phyloP scores from a whole-genome alignment of 2,329 filamentous ascomycete genomes.

The Penicillium sp. region DNA sequence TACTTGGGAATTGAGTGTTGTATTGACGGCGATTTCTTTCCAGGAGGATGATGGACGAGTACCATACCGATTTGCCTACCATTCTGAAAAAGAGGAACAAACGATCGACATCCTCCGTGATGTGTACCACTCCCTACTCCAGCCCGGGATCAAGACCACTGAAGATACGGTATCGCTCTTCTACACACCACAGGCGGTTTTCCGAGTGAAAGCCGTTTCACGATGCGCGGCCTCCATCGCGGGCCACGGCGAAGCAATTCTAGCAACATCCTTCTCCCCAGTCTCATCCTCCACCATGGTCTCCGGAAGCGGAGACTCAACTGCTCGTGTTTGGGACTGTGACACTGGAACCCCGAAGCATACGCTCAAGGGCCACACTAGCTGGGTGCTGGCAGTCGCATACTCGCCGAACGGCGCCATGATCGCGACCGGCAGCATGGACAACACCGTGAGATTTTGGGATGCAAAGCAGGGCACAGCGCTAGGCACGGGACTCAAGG shows the following conservation, averaged over 20 bases:
- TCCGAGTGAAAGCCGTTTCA: slow-evolving; percentile 83
- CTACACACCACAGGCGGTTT: slow-evolving; percentile 78
- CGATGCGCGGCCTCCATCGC: slow-evolving; percentile 79
- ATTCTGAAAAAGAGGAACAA: slow-evolving; percentile 33
- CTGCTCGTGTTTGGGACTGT: slow-evolving; percentile 86
- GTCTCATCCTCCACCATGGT: slow-evolving; percentile 66
- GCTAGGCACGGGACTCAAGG: slow-evolving; percentile 63
- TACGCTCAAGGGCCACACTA: slow-evolving; percentile 77
- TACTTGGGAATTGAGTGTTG: slow-evolving; percentile 2
- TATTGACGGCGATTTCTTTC: slow-evolving; percentile 2
- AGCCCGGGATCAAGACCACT: slow-evolving; percentile 46
- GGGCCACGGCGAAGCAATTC: slow-evolving; percentile 84
- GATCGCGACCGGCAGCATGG: slow-evolving; percentile 84
- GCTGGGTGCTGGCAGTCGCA: slow-evolving; percentile 79
- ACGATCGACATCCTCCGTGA: slow-evolving; percentile 41
- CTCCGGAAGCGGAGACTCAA: slow-evolving; percentile 83
- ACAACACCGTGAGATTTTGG: slow-evolving; percentile 85
- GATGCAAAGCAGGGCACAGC: slow-evolving; percentile 71
- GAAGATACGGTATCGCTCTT: slow-evolving; percentile 56
- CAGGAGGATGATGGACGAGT: slow-evolving; percentile 53
- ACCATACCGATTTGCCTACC: slow-evolving; percentile 59
- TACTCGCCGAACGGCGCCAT: slow-evolving; percentile 77
- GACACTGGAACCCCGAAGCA: slow-evolving; percentile 82
- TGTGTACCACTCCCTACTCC: slow-evolving; percentile 45
- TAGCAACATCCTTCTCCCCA: slow-evolving; percentile 78